phyloP scores from a whole-genome alignment of 164 flowering plant genomes.

The Tinospora cordifolia region DNA sequence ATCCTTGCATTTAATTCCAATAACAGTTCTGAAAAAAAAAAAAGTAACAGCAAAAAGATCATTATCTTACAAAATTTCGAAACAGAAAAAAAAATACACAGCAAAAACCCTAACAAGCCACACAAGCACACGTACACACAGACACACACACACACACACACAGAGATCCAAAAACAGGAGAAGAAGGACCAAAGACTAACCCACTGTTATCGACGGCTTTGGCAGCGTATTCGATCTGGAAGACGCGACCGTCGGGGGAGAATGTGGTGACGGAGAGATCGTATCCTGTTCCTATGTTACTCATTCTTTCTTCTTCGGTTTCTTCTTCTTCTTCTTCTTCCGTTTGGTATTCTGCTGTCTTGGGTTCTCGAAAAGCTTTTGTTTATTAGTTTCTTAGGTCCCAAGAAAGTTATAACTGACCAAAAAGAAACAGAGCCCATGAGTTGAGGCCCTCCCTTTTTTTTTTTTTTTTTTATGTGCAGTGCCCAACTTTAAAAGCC shows the following conservation, averaged over 20 bases:
- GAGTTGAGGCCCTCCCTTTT: too few species aligned
- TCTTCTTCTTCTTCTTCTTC: background rate
- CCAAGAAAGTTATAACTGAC: slow-evolving; percentile 5
- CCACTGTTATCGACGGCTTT: slow-evolving; percentile 99
- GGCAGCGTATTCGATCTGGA: slow-evolving; percentile 98
- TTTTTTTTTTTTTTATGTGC: too few species aligned
- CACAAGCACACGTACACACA: too few species aligned
- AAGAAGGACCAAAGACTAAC: slow-evolving; percentile 21
- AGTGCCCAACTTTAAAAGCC: too few species aligned
- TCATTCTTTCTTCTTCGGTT: slow-evolving; percentile 35
- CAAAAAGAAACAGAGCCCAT: too few species aligned
- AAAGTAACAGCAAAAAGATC: background rate
- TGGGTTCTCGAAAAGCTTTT: background rate
- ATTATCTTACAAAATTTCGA: background rate
- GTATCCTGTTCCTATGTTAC: slow-evolving; percentile 96
- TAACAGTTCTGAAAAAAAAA: slow-evolving; percentile 55
- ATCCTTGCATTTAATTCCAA: slow-evolving; percentile 86
- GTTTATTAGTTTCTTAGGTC: slow-evolving; percentile 12
- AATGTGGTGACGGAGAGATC: slow-evolving; percentile 96
- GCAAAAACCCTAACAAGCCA: background rate
- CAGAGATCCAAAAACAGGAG: background rate
- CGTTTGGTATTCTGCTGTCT: too few species aligned
- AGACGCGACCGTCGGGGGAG: slow-evolving; percentile 97
- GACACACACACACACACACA: too few species aligned
- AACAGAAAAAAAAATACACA: too few species aligned